phyloP scores from a whole-genome alignment of 228 moss, liverwort and hornwort species.

The Sphagnum magellanicum region DNA sequence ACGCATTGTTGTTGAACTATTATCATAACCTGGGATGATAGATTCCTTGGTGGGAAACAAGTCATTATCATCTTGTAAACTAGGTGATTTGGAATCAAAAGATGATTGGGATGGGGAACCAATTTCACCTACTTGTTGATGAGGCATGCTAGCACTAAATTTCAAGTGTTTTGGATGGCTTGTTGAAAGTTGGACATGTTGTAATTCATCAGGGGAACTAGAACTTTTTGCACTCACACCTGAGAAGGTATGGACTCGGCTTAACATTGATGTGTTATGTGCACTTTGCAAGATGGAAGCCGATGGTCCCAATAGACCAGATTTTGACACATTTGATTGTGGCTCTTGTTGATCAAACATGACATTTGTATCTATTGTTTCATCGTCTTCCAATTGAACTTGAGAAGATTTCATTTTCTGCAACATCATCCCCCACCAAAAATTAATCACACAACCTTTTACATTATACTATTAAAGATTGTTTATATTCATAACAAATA shows the following conservation, averaged over 20 bases:
- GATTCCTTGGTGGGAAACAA: slow-evolving; percentile 11
- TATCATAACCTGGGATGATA: slow-evolving; percentile 5
- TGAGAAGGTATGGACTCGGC: slow-evolving; percentile 42
- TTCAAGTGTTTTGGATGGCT: slow-evolving; percentile 21
- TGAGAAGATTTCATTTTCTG: no score
- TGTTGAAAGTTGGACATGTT: slow-evolving; percentile 28
- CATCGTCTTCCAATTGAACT: slow-evolving; percentile 16
- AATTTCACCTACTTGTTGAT: background rate
- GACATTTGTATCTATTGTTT: slow-evolving; percentile 39
- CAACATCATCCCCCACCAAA: no score
- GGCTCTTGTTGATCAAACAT: slow-evolving; percentile 31
- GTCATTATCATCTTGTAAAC: slow-evolving; percentile 28
- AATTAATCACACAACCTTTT: no score
- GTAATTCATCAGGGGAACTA: slow-evolving; percentile 42
- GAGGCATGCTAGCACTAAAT: background rate
- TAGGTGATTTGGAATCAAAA: slow-evolving; percentile 5
- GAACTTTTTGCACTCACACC: slow-evolving; percentile 43
- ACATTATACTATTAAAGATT: no score
- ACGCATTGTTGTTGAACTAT: slow-evolving; percentile 10
- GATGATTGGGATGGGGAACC: background rate
- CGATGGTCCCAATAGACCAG: slow-evolving; percentile 16
- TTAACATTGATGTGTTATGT: slow-evolving; percentile 41
- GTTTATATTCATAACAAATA: no score
- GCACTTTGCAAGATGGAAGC: slow-evolving; percentile 27
- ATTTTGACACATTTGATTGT: slow-evolving; percentile 21